Evolutionary conservation across 805 yeast genomes (phyloP).

Genomic region (Starmerella scarabaei): DNA sequence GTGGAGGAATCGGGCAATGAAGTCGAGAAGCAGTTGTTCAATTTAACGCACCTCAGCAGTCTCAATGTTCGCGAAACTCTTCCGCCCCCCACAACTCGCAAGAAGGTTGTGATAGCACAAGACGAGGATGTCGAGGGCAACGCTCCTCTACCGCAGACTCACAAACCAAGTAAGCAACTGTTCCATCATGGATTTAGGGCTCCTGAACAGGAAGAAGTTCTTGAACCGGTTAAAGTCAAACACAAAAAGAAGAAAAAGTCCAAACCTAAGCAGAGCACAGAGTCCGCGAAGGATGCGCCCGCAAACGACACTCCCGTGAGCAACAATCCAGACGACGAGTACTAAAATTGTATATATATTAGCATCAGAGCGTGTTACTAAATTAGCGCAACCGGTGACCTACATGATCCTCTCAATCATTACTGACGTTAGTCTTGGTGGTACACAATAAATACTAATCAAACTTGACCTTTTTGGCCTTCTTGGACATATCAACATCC

Average conservation of each 20-base stretch:
- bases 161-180: too few species aligned
- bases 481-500: slow-evolving; percentile 72
- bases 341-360: not conserved
- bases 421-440: too few species aligned
- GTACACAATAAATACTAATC: slow-evolving; percentile 29
- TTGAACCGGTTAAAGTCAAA: slow-evolving; percentile 20
- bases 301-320: not conserved
- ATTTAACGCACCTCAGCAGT: slow-evolving; percentile 6
- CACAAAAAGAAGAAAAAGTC: slow-evolving; percentile 25
- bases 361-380: too few species aligned
- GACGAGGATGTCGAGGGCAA: slow-evolving; percentile 25
- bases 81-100: slow-evolving; percentile 10
- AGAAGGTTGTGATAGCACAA: slow-evolving; percentile 24
- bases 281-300: not conserved
- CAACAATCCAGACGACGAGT: not conserved
- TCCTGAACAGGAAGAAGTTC: too few species aligned
- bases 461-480: slow-evolving; percentile 81
- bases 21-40: slow-evolving; percentile 6
- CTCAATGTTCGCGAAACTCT: not conserved
- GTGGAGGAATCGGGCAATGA: too few species aligned
- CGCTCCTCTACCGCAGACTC: too few species aligned
- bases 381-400: too few species aligned
- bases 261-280: slow-evolving; percentile 6
- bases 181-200: too few species aligned
- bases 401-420: too few species aligned